Evolutionary conservation across 495 filamentous ascomycete species (phyloP), one percentile per base, ranked within the genome.

Genomic region (Penicillium canariense): DNA sequence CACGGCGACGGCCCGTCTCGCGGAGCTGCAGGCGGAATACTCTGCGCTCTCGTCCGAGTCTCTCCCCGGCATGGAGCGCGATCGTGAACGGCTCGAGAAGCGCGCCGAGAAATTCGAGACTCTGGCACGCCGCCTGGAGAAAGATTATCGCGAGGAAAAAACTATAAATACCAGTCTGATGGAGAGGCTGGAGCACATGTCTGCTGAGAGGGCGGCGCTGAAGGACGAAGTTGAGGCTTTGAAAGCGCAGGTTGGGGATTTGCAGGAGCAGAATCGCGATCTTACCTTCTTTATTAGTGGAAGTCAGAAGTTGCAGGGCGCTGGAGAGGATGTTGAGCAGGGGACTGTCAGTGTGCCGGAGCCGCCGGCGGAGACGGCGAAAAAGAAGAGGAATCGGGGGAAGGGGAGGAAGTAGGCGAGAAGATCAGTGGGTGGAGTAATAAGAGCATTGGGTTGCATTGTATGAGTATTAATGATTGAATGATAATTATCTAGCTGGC

Each of bases 211-310:
- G 14, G 78, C 78, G 36, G 67, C 68, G 32, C 66, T 87, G 5
- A 80, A 81, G 64, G 62, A 12, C n/a, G 8, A 46, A 1, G 25
- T 46, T 11, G 78, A 79, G 35, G 67, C 68, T 27, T 66, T 87
- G 5, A 80, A 81, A 63, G 63, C 62, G 31, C 74, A 86, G 63
- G 84, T 82, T 47, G 57, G 58, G 46, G 85, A 88, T 50, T 64
- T 96, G 31, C 81, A 83, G 53, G 93, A 97, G 69, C 84, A 87
- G 76, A 93, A 96, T 66, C 77, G 89, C n/a, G 94, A 98, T 70
- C 64, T 98, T 63, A 85, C 80, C 23, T 95, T 96, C 74, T 95
- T 91, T 64, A 91, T 98, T 44, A 87, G 83, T 40, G 86, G 88
- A 3, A 81, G 87, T 64, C 85, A 94, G 74, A 91, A 90, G 65